Evolutionary conservation across 176 grass and related monocot genomes (phyloP), one percentile per base, ranked within the genome.

Genomic region (Eleusine coracana): DNA sequence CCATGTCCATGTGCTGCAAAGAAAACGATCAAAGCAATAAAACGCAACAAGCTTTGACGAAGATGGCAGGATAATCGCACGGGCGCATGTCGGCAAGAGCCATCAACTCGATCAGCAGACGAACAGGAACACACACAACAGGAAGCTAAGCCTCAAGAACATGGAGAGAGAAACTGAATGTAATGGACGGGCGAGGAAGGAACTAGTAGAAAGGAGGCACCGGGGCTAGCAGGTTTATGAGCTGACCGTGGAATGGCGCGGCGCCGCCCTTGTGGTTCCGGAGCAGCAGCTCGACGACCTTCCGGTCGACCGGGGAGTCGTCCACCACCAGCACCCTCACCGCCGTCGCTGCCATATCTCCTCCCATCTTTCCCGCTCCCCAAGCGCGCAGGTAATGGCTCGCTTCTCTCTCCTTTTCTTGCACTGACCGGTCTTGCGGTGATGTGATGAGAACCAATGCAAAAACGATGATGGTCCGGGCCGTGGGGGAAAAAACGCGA

Each of bases 301-400:
- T 92, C 76, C 93, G 74, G 78, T 96, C 93, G 27, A 92, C 75
- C 18, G 93, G 85, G 20, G 93, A 96, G 91, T 96, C 93, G 68
- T 96, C 93, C 48, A 96, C 93, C 66, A 96, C 88, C 93, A 96
- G 88, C 78, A 92, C 87, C 88, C 93, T 95, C 87, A 92, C 54
- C 72, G 48, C 80, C 44, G 23, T 52, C 51, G n/a, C 44, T 15
- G 44, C 76, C 41, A 29, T 63, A 1, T 50, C 68, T 68, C 54
- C 54, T 56, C 77, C 82, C 54, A 74, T 28, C 29, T 44, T 31
- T 34, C 62, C 23, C 59, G 15, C 27, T 10, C 8, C 18, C 23
- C 12, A 9, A 50, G 20, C 46, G 38, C 45, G 31, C n/a, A 67
- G 28, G 71, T 17, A 76, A 68, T 45, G 72, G 73, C 31, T 31